Conservation (phyloP, 305 asterid species). For the Rubia occidens region DNA sequence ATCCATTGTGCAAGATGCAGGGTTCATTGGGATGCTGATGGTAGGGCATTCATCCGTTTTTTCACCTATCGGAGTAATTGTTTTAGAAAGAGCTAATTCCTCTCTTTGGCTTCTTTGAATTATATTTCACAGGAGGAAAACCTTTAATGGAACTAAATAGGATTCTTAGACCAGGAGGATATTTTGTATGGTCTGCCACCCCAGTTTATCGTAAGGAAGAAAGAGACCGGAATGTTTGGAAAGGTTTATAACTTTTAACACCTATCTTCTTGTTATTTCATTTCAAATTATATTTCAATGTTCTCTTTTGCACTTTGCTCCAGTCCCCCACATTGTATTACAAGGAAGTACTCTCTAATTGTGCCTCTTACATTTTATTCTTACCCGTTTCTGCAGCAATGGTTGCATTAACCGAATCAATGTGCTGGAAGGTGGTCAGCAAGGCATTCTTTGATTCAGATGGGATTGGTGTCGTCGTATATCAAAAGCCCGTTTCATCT, state of each 20-base stretch:
- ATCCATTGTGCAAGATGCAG: slow-evolving; percentile 96
- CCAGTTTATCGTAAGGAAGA: slow-evolving; percentile 75
- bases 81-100: slow-evolving; percentile 10
- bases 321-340: too few species aligned
- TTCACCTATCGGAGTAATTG: not conserved
- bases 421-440: slow-evolving; percentile 76
- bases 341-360: not conserved
- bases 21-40: slow-evolving; percentile 93
- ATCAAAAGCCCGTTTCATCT: slow-evolving; percentile 65
- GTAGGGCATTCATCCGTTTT: slow-evolving; percentile 30
- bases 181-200: slow-evolving; percentile 88
- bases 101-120: slow-evolving; percentile 9
- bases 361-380: not conserved
- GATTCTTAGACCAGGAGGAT: slow-evolving; percentile 92
- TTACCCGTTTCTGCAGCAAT: slow-evolving; percentile 50
- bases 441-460: slow-evolving; percentile 34
- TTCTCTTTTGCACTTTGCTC: not conserved
- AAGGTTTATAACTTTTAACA: slow-evolving; percentile 34
- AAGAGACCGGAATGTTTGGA: slow-evolving; percentile 61
- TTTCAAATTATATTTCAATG: not conserved
- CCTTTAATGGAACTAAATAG: slow-evolving; percentile 88
- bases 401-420: slow-evolving; percentile 63
- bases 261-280: not conserved
- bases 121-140: slow-evolving; percentile 62
- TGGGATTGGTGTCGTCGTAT: slow-evolving; percentile 60